Conservation (phyloP, 2,329 filamentous ascomycete genomes). For the Aspergillus sp. region DNA sequence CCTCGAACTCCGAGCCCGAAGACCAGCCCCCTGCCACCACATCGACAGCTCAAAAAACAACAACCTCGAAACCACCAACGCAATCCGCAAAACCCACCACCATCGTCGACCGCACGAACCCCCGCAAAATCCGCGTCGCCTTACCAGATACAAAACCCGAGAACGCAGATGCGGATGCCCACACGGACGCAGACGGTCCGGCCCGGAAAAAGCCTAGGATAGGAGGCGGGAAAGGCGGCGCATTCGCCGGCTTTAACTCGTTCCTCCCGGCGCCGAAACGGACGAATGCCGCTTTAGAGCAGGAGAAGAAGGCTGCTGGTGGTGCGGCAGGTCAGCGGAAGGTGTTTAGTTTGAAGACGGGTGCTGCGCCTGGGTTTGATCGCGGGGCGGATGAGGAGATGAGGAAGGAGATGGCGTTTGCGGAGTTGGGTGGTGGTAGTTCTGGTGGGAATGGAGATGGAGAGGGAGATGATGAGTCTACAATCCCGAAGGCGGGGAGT, state of each 20-base stretch:
- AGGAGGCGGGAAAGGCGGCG: constrained; percentile 65
- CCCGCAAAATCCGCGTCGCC: constrained; percentile 81
- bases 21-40: constrained; percentile 30
- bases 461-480: constrained; percentile 35
- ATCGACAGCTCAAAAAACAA: constrained; percentile 26
- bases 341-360: constrained; percentile 78
- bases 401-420: constrained; percentile 32
- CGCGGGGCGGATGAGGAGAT: constrained; percentile 58
- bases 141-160: constrained; percentile 62
- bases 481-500: constrained; percentile 33
- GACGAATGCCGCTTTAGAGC: constrained; percentile 27
- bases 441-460: constrained; percentile 9
- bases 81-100: constrained; percentile 64
- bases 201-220: constrained; percentile 74
- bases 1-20: constrained; percentile 64
- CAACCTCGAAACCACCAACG: constrained; percentile 29
- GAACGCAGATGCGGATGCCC: constrained; percentile 41
- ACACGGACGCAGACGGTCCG: constrained; percentile 50
- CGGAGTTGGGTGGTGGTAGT: constrained; percentile 19
- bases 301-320: constrained; percentile 36
- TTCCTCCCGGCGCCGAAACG: constrained; percentile 84
- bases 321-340: constrained; percentile 48
- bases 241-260: constrained; percentile 82
- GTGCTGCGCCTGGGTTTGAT: constrained; percentile 79
- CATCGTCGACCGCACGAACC: constrained; percentile 78